A percentile compares a stretch with the other conserved stretches of the same genome.
These are phyloP conservation scores for Baorangia bicolor DNA, from an alignment of 768 basidiomycete species.

Conservation along the genomic window DNA sequence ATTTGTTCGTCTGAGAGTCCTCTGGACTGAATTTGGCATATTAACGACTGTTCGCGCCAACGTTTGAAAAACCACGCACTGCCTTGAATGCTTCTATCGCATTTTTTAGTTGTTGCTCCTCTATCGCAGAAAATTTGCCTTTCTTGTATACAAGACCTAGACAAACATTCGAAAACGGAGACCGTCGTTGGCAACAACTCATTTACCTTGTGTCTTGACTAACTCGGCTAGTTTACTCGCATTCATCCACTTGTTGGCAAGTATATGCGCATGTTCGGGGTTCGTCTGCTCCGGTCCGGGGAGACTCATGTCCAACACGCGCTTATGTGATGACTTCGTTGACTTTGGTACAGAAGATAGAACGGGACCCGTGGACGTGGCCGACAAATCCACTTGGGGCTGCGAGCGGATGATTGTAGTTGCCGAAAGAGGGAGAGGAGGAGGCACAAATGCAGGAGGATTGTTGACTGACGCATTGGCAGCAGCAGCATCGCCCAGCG, in stretches of 20 bases:
- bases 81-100: slow-evolving; percentile 65
- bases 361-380: slow-evolving; percentile 40
- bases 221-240: slow-evolving; percentile 66
- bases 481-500: slow-evolving; percentile 57
- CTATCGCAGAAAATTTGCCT: slow-evolving; percentile 81
- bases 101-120: slow-evolving; percentile 60
- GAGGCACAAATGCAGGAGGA: slow-evolving; percentile 22
- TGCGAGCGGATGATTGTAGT: slow-evolving; percentile 33
- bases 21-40: slow-evolving; percentile 40
- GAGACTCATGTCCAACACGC: slow-evolving; percentile 44
- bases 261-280: slow-evolving; percentile 61
- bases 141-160: slow-evolving; percentile 84
- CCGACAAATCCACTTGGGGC: slow-evolving; percentile 41
- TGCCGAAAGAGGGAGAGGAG: slow-evolving; percentile 22
- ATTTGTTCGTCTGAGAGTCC: slow-evolving; percentile 56
- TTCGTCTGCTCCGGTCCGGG: slow-evolving; percentile 42
- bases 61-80: slow-evolving; percentile 39
- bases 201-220: slow-evolving; percentile 63
- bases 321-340: slow-evolving; percentile 36
- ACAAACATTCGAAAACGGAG: slow-evolving; percentile 1
- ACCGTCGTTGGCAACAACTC: background rate
- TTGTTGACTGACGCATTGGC: slow-evolving; percentile 34
- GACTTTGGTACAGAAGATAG: slow-evolving; percentile 40
- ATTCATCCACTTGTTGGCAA: slow-evolving; percentile 80
- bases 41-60: background rate